These are phyloP conservation scores for Acanthamoeba lugdunensis DNA, from an alignment of 208 protist species.

Conservation along the genomic window DNA sequence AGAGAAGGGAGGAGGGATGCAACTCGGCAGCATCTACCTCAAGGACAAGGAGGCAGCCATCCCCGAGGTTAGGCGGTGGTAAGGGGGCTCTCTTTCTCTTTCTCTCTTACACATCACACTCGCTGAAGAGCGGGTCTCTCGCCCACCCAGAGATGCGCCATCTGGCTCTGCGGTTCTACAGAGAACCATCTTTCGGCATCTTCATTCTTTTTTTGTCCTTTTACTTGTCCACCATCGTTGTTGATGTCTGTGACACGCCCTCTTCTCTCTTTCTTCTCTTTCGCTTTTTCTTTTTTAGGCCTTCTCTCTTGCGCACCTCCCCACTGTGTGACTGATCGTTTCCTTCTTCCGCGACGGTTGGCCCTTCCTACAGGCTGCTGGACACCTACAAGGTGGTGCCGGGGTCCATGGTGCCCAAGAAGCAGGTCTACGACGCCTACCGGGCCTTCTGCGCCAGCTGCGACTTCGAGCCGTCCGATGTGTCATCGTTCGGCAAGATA, in stretches of 20 bases:
- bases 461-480: slow-evolving; percentile 20
- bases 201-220: neutral
- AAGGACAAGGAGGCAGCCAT: slow-evolving; percentile 55
- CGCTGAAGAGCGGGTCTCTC: neutral
- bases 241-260: neutral
- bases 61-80: slow-evolving; percentile 35
- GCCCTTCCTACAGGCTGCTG: neutral
- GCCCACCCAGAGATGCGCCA: too few species aligned
- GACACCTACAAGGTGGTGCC: slow-evolving; percentile 18
- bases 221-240: neutral
- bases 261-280: neutral
- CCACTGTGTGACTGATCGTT: neutral
- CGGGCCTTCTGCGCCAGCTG: slow-evolving; percentile 1
- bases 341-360: neutral
- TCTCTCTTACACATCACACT: neutral
- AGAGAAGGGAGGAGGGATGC: neutral
- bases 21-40: slow-evolving; percentile 33
- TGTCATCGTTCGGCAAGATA: slow-evolving; percentile 32
- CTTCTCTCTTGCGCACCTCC: neutral
- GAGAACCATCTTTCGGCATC: neutral
- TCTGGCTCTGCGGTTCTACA: too few species aligned
- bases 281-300: neutral
- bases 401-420: slow-evolving; percentile 49
- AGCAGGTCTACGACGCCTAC: slow-evolving; percentile 41
- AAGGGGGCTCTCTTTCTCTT: neutral